Conservation (phyloP, 23 red algal genomes). For the Cyanidiococcus yangmingshanensis region DNA sequence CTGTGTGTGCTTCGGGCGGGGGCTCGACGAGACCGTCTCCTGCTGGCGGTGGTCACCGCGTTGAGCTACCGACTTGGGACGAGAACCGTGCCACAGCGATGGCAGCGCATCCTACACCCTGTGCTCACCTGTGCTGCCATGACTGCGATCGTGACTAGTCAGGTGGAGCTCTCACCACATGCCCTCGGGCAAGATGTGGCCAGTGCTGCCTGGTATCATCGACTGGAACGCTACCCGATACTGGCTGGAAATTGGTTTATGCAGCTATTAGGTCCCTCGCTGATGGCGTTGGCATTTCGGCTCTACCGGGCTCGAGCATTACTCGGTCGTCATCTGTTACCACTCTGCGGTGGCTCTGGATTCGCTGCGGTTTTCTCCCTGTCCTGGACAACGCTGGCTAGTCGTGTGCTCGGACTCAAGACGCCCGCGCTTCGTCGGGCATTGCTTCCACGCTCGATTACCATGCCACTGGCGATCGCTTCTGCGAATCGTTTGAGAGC, state of each 20-base stretch:
- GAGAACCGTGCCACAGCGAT: background rate
- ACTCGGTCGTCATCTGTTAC: background rate
- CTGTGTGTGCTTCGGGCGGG: background rate
- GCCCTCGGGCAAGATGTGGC: background rate
- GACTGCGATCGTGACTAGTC: background rate
- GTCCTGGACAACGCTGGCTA: background rate
- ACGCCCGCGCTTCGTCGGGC: background rate
- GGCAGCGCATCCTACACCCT: background rate
- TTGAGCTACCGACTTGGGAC: slow-evolving; percentile 1
- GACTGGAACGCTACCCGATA: background rate
- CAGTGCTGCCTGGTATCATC: background rate
- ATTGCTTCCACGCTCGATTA: background rate
- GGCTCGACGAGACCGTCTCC: background rate
- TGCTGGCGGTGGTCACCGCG: slow-evolving; percentile 4
- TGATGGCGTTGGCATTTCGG: slow-evolving; percentile 11
- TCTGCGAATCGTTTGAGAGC: background rate
- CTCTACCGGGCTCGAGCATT: background rate
- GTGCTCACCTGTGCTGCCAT: slow-evolving; percentile 14
- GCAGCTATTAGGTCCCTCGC: slow-evolving; percentile 19
- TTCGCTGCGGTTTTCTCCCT: background rate
- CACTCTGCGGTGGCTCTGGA: background rate
- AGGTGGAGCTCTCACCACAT: background rate
- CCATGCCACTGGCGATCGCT: slow-evolving; percentile 13
- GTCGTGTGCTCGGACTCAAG: background rate
- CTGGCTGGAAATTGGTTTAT: background rate